phyloP scores from a whole-genome alignment of 208 protist genomes.

The Crithidia mellificae region DNA sequence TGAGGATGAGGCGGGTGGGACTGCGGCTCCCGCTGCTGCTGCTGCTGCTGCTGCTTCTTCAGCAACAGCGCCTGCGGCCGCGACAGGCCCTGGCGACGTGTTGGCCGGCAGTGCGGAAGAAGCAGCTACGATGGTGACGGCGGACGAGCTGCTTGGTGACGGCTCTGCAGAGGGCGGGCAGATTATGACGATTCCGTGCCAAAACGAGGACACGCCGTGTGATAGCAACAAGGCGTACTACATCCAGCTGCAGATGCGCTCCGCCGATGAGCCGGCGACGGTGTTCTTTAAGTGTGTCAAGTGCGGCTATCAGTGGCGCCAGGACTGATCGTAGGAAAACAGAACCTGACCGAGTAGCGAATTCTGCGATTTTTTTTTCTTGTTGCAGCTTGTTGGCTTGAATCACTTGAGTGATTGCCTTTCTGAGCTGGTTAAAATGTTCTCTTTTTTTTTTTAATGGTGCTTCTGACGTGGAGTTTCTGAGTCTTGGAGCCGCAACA shows the following conservation, averaged over 20 bases:
- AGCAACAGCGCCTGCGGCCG: not conserved
- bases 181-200: slow-evolving; percentile 79
- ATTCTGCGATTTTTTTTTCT: no score
- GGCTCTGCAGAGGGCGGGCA: slow-evolving; percentile 70
- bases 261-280: slow-evolving; percentile 97
- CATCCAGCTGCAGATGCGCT: slow-evolving; percentile 97
- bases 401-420: no score
- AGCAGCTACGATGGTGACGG: not conserved
- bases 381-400: no score
- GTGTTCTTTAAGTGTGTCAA: slow-evolving; percentile 97
- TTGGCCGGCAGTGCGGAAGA: not conserved
- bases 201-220: slow-evolving; percentile 84
- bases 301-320: slow-evolving; percentile 93
- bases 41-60: not conserved
- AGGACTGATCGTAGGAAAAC: slow-evolving; percentile 49
- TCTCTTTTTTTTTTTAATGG: no score
- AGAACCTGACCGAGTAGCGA: no score
- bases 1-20: slow-evolving; percentile 26
- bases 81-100: not conserved
- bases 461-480: not conserved
- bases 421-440: no score
- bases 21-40: not conserved
- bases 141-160: slow-evolving; percentile 8
- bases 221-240: slow-evolving; percentile 89
- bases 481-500: not conserved